phyloP scores from a whole-genome alignment of 768 basidiomycete genomes.

The Leccinum imitatum region DNA sequence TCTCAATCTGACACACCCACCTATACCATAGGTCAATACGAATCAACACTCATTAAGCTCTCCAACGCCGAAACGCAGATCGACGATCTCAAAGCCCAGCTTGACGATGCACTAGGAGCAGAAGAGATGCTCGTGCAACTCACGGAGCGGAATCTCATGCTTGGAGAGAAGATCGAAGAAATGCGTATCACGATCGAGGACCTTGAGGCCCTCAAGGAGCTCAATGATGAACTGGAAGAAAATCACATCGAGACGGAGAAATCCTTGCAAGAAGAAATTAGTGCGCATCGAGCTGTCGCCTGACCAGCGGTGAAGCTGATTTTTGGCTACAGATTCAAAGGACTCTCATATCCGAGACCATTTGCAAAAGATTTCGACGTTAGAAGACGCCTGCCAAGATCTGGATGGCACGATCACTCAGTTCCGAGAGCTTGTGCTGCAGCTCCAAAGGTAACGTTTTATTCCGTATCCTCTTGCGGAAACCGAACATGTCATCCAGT shows the following conservation, averaged over 20 bases:
- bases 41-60: constrained; percentile 75
- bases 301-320: neutral
- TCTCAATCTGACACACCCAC: constrained; percentile 6
- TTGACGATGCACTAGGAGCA: constrained; percentile 92
- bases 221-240: constrained; percentile 96
- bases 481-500: constrained; percentile 40
- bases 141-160: constrained; percentile 89
- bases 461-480: constrained; percentile 1
- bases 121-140: constrained; percentile 96
- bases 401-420: constrained; percentile 85
- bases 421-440: constrained; percentile 88
- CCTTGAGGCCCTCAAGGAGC: constrained; percentile 91
- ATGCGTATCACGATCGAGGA: constrained; percentile 97
- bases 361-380: constrained; percentile 54
- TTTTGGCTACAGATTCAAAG: constrained; percentile 54
- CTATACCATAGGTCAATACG: constrained; percentile 62
- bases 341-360: constrained; percentile 73
- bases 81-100: constrained; percentile 89
- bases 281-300: constrained; percentile 41
- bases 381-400: constrained; percentile 83
- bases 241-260: constrained; percentile 94
- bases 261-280: constrained; percentile 83
- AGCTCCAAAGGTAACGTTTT: constrained; percentile 67
- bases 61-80: constrained; percentile 89
- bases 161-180: constrained; percentile 98